phyloP scores from a whole-genome alignment of 2,329 filamentous ascomycete genomes.

The Pseudocercospora musae region DNA sequence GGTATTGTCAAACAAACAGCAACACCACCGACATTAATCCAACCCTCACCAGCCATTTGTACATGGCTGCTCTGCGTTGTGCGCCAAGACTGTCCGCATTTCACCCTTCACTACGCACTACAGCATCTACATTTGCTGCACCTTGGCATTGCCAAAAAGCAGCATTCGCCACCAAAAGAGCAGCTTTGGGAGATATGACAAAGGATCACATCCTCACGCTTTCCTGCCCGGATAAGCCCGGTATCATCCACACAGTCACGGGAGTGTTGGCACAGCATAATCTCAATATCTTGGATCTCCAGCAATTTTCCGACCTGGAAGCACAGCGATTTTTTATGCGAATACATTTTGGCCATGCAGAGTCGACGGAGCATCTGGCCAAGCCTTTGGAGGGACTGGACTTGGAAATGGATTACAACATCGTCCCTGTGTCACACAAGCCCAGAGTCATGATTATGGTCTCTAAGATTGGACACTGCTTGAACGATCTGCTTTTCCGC shows the following conservation, averaged over 20 bases:
- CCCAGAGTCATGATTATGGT: conserved; percentile 82
- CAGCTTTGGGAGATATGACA: conserved; percentile 7
- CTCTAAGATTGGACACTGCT: conserved; percentile 81
- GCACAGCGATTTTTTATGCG: conserved; percentile 83
- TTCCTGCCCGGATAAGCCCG: conserved; percentile 78
- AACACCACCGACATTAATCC: no score
- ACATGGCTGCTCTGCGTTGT: neutral
- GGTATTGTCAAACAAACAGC: no score
- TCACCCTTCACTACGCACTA: neutral
- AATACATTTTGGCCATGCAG: conserved; percentile 70
- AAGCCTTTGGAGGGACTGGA: conserved; percentile 59
- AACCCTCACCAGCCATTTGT: neutral
- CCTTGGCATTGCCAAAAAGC: conserved; percentile 5
- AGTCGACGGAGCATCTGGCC: conserved; percentile 49
- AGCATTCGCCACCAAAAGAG: conserved; percentile 8
- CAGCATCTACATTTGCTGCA: neutral
- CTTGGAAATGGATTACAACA: conserved; percentile 65
- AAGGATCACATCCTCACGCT: conserved; percentile 70
- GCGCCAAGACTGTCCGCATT: neutral
- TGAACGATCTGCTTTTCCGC: conserved; percentile 80
- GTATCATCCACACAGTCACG: conserved; percentile 81
- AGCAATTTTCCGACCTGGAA: conserved; percentile 75
- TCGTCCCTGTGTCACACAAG: conserved; percentile 66
- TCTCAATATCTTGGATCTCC: conserved; percentile 79
- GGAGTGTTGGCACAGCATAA: conserved; percentile 69